phyloP scores from a whole-genome alignment of 352 stramenopile species.

The Hyaloperonospora brassicae region DNA sequence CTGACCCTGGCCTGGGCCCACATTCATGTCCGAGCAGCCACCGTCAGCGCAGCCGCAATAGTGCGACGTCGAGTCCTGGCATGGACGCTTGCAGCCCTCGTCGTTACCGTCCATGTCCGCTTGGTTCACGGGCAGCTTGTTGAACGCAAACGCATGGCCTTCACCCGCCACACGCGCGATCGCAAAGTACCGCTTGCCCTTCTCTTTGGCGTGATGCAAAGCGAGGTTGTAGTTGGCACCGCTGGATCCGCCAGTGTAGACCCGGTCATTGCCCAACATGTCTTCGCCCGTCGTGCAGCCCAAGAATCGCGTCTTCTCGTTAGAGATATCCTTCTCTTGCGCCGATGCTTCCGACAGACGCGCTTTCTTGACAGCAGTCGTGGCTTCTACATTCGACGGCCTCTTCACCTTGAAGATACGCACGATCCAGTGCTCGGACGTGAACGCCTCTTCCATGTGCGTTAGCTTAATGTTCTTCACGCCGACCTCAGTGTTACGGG shows the following conservation, averaged over 20 bases:
- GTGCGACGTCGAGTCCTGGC: conserved; percentile 65
- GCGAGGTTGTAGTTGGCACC: conserved; percentile 89
- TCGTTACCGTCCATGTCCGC: conserved; percentile 71
- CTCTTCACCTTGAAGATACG: conserved; percentile 93
- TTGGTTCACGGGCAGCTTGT: conserved; percentile 63
- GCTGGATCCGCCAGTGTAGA: conserved; percentile 81
- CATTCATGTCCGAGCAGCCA: conserved; percentile 64
- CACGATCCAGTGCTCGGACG: conserved; percentile 93
- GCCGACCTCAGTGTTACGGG: conserved; percentile 81
- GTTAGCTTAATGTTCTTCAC: conserved; percentile 88
- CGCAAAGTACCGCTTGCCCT: conserved; percentile 85
- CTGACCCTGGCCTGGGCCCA: conserved; percentile 61
- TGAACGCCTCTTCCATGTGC: conserved; percentile 91
- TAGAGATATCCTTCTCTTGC: conserved; percentile 45
- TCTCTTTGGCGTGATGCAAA: conserved; percentile 71
- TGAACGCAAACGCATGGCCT: conserved; percentile 87
- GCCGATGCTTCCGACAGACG: conserved; percentile 43
- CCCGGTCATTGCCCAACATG: conserved; percentile 77
- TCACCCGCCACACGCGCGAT: conserved; percentile 69
- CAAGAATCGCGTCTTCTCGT: conserved; percentile 74
- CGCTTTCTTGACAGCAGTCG: conserved; percentile 54
- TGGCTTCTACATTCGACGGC: conserved; percentile 71
- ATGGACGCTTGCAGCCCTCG: conserved; percentile 68
- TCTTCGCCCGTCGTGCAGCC: conserved; percentile 79
- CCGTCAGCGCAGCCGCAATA: conserved; percentile 81